Evolutionary conservation across 2,329 filamentous ascomycete species (phyloP).

Genomic region (Claviceps paspali): DNA sequence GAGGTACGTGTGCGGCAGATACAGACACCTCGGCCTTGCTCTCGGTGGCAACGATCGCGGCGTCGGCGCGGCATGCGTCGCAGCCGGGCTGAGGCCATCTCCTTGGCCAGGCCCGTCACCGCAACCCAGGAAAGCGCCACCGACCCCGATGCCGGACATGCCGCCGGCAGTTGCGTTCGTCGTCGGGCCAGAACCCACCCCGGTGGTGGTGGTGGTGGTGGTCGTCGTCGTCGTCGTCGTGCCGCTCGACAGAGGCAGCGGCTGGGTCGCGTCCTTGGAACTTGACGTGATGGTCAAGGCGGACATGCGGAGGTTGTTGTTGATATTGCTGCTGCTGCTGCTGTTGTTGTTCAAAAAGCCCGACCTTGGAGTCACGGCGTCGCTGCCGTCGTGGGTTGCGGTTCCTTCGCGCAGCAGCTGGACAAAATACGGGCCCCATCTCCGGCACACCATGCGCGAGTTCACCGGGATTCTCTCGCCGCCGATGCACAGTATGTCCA

Average conservation of each 20-base stretch:
- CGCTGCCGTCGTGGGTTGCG: conserved; percentile 53
- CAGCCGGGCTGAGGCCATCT: conserved; percentile 26
- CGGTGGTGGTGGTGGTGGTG: too few species aligned
- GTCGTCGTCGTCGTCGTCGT: too few species aligned
- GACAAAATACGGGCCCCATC: conserved; percentile 95
- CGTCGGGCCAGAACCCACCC: too few species aligned
- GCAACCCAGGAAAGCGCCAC: too few species aligned
- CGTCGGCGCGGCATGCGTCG: conserved; percentile 40
- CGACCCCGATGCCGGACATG: conserved; percentile 18
- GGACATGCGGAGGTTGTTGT: conserved; percentile 57
- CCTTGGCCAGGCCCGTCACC: conserved; percentile 16
- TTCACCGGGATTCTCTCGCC: conserved; percentile 90
- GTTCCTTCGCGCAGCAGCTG: conserved; percentile 75
- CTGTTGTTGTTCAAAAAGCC: conserved; percentile 38
- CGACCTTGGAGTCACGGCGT: conserved; percentile 61
- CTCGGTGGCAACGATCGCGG: conserved; percentile 41
- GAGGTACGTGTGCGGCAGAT: conserved; percentile 80
- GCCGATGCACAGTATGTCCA: conserved; percentile 87
- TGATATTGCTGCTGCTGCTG: too few species aligned
- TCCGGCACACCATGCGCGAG: conserved; percentile 68
- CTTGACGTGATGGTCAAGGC: conserved; percentile 71
- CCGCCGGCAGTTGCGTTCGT: too few species aligned
- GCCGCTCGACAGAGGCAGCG: conserved; percentile 25
- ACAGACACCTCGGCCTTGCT: conserved; percentile 69
- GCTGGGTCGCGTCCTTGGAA: conserved; percentile 33